Evolutionary conservation across 192 early-diverging fungal species (phyloP), one percentile per base, ranked within the genome.

Genomic region (Umbelopsis ramanniana): DNA sequence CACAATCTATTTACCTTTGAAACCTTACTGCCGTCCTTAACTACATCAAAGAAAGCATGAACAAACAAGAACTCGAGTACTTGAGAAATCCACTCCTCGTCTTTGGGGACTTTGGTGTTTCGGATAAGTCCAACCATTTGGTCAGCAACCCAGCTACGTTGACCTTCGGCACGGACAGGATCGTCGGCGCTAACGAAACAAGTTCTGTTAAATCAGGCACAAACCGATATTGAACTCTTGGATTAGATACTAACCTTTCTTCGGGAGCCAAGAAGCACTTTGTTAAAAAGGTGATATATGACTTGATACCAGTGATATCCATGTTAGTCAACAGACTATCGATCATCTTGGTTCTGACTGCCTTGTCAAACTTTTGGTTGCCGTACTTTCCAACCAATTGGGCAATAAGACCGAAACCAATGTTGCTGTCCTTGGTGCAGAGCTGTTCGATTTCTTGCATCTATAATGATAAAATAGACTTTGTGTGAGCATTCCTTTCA

Each of bases 301-400:
- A 77, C 37, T 82, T 75, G 26, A 96, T 86, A 12, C 89, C 93
- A 35, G 84, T 81, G 66, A 83, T 76, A 74, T 91, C 89, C 76
- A 98, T 79, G 57, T 80, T 86, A 15, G 86, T 82, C 66, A 97
- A 78, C 37, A 98, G 85, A 38, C 83, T 88, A 73, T 92, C 90
- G 7, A 96, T 89, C 47, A 91, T 93, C 80, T 93, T 93, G 12
- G 93, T 90, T 66, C 83, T 87, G 17, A 88, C 92, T 24, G 90
- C 75, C 40, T 73, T 77, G 72, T 93, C 89, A 78, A 94, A 94
- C 52, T 86, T 82, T 52, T 82, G 80, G 72, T 86, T 81, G 38
- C 89, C 89, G 72, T 93, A 82, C 83, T 92, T 93, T 24, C 92
- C 92, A 40, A 93, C 77, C 72, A 98, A 83, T 70, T 96, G 92